Percentiles rank a stretch among this genome's conserved stretches.
Evolutionary conservation across 495 filamentous ascomycete genomes (phyloP).

Genomic region (Beverwykella pulmonaria): DNA sequence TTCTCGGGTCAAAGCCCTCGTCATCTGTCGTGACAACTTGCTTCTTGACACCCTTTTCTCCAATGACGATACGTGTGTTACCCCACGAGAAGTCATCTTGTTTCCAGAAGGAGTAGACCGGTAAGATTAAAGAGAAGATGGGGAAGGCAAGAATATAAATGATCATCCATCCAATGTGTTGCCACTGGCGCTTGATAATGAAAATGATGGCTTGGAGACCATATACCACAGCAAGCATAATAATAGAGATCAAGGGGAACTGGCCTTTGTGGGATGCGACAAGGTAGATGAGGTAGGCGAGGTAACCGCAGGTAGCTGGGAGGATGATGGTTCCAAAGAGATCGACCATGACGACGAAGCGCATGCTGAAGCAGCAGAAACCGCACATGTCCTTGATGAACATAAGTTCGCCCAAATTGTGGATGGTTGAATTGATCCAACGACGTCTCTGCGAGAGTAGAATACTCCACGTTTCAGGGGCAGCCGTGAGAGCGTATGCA

Average conservation of each 20-base stretch:
- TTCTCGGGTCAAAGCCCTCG: slow-evolving; percentile 84
- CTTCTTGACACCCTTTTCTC: slow-evolving; percentile 89
- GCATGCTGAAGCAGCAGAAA: slow-evolving; percentile 99
- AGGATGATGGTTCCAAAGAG: slow-evolving; percentile 91
- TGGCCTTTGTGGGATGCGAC: slow-evolving; percentile 71
- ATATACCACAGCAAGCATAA: slow-evolving; percentile 88
- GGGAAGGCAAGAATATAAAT: slow-evolving; percentile 95
- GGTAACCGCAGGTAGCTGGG: slow-evolving; percentile 85
- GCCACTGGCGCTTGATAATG: slow-evolving; percentile 94
- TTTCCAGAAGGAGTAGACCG: slow-evolving; percentile 98
- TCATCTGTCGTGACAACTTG: slow-evolving; percentile 83
- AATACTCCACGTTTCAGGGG: slow-evolving; percentile 90
- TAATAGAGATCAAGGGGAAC: slow-evolving; percentile 83
- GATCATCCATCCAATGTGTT: slow-evolving; percentile 98
- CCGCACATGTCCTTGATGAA: slow-evolving; percentile 89
- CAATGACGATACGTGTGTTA: slow-evolving; percentile 95
- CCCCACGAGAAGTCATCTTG: slow-evolving; percentile 98
- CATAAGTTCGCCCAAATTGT: slow-evolving; percentile 90
- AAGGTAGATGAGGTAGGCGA: slow-evolving; percentile 85
- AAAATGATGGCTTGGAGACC: slow-evolving; percentile 96
- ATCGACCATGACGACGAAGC: slow-evolving; percentile 95
- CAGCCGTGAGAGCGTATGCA: slow-evolving; percentile 88
- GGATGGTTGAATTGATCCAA: slow-evolving; percentile 98
- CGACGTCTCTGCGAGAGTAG: slow-evolving; percentile 91
- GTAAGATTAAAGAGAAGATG: slow-evolving; percentile 88